Evolutionary conservation across 1,284 basidiomycete species (phyloP), one percentile per base, ranked within the genome.

Genomic region (Irpex sp.): DNA sequence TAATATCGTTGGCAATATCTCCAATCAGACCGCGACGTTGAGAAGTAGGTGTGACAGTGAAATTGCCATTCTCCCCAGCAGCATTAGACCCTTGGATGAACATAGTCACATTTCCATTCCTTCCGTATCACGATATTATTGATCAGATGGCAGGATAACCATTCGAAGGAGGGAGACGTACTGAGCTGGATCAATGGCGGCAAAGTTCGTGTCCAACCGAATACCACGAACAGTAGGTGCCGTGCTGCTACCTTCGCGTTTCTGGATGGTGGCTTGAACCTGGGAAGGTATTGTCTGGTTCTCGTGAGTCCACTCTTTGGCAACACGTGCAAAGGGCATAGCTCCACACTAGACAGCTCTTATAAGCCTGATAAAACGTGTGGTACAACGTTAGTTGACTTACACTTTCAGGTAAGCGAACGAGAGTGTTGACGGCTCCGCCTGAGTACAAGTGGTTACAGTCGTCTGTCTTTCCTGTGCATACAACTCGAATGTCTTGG

Each of bases 401-500:
- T 62, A 83, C 83, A 61, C 72, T 72, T 65, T 83, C 75, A 3
- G 84, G 83, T 6, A 85, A 69, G 17, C 83, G 78, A 21, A 85
- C 81, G 35, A 86, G 71, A 64, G 82, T 85, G 57, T 78, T 78
- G 26, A 76, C 79, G 0, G 83, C 79, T n/a, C 81, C 81, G 43
- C 72, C 71, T 47, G 78, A 69, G 65, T 77, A 79, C 8, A 85
- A 70, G 65, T 84, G 81, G 26, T 72, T 73, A 67, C 83, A 86
- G 4, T 72, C 72, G 6, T 70, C 66, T 46, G 71, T 68, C 21
- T 75, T 71, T 47, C 70, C 71, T n/a, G 61, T 71, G 69, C 84
- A 85, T 1, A 83, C 81, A 13, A 83, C 72, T 5, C 80, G 79
- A 57, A 86, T 79, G 56, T 80, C 76, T 65, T 85, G 83, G 19